phyloP scores from a whole-genome alignment of 1,139 yeast species.

The Magnusiomyces clavatus region DNA sequence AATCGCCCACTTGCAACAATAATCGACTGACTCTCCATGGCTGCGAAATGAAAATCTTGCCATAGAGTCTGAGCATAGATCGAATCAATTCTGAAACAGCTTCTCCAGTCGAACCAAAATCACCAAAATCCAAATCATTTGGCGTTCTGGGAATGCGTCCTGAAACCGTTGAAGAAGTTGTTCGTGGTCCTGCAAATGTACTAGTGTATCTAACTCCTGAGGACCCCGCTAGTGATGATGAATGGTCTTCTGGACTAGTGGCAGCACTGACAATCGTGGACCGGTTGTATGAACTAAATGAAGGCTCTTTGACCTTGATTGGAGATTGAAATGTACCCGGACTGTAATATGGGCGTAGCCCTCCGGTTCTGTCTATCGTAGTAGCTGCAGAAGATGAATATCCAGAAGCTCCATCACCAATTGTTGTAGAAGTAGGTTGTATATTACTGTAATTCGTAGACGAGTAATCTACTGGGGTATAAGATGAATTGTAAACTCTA shows the following conservation, averaged over 20 bases:
- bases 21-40: constrained; percentile 84
- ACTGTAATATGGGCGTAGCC: constrained; percentile 64
- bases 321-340: constrained; percentile 53
- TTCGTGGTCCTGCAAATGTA: constrained; percentile 9
- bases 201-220: constrained; percentile 9
- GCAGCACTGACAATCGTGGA: constrained; percentile 21
- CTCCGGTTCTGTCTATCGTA: neutral
- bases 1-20: constrained; percentile 69
- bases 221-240: constrained; percentile 4
- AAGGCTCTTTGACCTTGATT: constrained; percentile 17
- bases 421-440: too few relatives aligned
- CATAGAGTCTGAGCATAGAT: constrained; percentile 60
- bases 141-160: constrained; percentile 4
- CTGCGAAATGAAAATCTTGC: constrained; percentile 62
- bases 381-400: too few relatives aligned
- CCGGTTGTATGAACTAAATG: constrained; percentile 10
- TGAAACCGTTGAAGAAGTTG: constrained; percentile 1
- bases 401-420: too few relatives aligned
- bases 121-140: constrained; percentile 14
- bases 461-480: too few relatives aligned
- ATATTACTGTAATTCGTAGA: too few relatives aligned
- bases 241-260: neutral
- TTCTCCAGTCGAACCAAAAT: constrained; percentile 13
- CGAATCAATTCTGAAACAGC: constrained; percentile 33
- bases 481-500: too few relatives aligned